Evolutionary conservation across 139 green algal species (phyloP), one percentile per base, ranked within the genome.

Genomic region (Pleodorina starrii): DNA sequence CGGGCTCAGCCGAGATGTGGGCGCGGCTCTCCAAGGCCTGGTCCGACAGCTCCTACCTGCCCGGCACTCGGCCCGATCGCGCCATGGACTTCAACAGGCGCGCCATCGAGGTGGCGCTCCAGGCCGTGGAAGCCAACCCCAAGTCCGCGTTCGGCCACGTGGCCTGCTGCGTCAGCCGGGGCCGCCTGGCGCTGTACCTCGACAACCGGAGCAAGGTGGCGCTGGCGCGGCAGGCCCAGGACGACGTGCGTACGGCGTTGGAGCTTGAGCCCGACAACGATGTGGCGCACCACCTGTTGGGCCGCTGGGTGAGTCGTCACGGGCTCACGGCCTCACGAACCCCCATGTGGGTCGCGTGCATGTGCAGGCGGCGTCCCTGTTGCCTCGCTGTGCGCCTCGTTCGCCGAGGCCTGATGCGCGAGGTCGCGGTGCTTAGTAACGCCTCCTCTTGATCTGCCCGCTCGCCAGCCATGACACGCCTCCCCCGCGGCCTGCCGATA

Each of bases 251-350:
- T 12, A 85, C 32, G 5, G 95, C 95, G 1, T 80, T 97, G 36
- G 40, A 57, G 4, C 40, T 92, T 71, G 95, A 96, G 51, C 94
- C 94, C 0, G 12, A 86, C 23, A 91, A 91, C 59, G 96, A 98
- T 79, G 82, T 97, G 44, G 94, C 96, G 1, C 96, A 97, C 83
- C 96, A 98, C 83, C 90, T 98, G 17, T 95, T 97, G 90, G 96
- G 96, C 36, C 87, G 95, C 27, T 96, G 90, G 71, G 81, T 87
- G 60, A n/a, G 81, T 74, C 0, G n/a, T n/a, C n/a, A n/a, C n/a
- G n/a, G n/a, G n/a, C n/a, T n/a, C n/a, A n/a, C n/a, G n/a, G n/a
- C n/a, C n/a, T n/a, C n/a, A n/a, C n/a, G n/a, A n/a, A n/a, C n/a
- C n/a, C n/a, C n/a, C n/a, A n/a, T n/a, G n/a, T n/a, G n/a, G n/a